Evolutionary conservation across 176 grass and related monocot genomes (phyloP), one percentile per base, ranked within the genome.

Genomic region (Oryza longistaminata): DNA sequence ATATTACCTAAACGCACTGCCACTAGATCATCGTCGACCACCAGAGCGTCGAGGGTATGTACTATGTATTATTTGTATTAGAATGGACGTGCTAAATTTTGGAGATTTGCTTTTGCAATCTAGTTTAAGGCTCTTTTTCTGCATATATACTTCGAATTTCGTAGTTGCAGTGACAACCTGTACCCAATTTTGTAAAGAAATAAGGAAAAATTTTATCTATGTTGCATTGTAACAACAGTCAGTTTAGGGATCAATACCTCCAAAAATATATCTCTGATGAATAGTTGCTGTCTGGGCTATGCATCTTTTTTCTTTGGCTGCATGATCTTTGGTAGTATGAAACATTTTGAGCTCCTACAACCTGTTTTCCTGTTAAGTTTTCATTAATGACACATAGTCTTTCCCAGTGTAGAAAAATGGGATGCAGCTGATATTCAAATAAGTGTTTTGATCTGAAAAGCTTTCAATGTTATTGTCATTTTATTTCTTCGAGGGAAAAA

Each of bases 21-120:
- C 7, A 74, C 79, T 79, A 92, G 96, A 88, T 96, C 96, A 8
- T 88, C 90, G 8, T 99, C 96, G 35, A 89, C 90, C 70, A 88
- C 89, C 75, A 94, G 96, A 86, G 88, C 88, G 45, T 96, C 96
- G 62, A 94, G 91, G 88, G 96, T 99, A 94, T 22, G 83, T 78
- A 46, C 15, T 22, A 66, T 78, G 39, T 52, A 5, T 22, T 64
- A 64, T 82, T 76, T 11, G 17, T 82, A 25, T 44, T 17, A 27
- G 64, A 49, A 73, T 35, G 21, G 42, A 82, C 37, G 7, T 67
- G 2, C 75, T 71, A 44, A 53, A 79, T 19, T 7, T 66, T 78
- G 12, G 60, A 44, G 5, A 42, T 53, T 81, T 27, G 34, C 4
- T 24, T 24, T 44, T 67, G 44, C 14, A 73, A 61, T 68, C 26